Base-by-base conservation (phyloP, 1,284 basidiomycete species). In the Psilocybe mexicana region DNA sequence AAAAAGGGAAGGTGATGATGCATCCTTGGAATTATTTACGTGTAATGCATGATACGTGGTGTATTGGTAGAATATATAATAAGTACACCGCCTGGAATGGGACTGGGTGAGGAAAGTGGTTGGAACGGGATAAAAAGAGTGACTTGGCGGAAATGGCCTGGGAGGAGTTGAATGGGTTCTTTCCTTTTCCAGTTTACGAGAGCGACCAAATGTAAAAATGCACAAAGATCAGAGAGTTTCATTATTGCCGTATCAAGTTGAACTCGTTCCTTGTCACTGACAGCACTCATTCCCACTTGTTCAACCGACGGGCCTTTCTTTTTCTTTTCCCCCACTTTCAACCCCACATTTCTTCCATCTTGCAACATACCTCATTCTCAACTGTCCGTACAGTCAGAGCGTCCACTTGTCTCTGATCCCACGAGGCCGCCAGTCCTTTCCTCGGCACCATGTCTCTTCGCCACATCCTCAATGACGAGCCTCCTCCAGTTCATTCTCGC, bases 401-500 rank as follows among this genome's bases (percentile, higher is more conserved):
- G 55, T 57, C 18, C 18, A 18, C 18, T 55, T 58, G 60, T 57
- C 60, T 57, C 60, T 61, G 62, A 65, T 71, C 69, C 67, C 71
- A 70, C 70, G 70, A 68, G 65, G 65, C 57, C 44, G 57, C 42
- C 53, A 52, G 55, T 46, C 58, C 59, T 56, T 44, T 47, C 62
- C 56, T 55, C 50, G 44, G 52, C 35, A 38, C 43, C 69, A 90
- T 90, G 88, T 90, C 88, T 53, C 82, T 90, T 69, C 84, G 82
- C 65, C 80, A 82, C 63, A 90, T 90, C 61, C 84, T 90, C 74
- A 90, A 90, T 73, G 83, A 88, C 74, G 83, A 87, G 61, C 79
- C 83, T 75, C 45, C 69, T 57, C 67, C 73, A 59, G 55, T 63
- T 65, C 55, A 64, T 63, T 62, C 64, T 66, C 61, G 67, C 63